These are phyloP conservation scores for Gentiana dahurica DNA, from an alignment of 257 asterid species.

Conservation along the genomic window DNA sequence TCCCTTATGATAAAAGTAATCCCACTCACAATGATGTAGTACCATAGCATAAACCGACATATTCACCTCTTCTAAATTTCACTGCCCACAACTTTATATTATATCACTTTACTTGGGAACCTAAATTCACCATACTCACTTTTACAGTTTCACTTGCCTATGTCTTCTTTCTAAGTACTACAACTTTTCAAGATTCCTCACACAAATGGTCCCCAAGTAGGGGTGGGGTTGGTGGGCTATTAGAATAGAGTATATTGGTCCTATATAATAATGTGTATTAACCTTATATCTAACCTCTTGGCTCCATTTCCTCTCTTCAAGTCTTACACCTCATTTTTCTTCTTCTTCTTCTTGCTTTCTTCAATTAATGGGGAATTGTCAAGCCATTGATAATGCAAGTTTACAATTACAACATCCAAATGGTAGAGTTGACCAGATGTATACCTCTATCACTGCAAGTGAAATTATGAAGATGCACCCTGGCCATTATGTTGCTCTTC, in stretches of 20 bases:
- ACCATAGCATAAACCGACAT: no score
- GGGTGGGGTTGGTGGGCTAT: neutral
- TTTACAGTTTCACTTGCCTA: no score
- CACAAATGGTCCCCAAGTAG: no score
- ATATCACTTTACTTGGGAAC: no score
- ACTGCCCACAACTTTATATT: no score
- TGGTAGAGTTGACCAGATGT: constrained; percentile 60
- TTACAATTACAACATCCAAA: constrained; percentile 57
- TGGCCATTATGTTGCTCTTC: constrained; percentile 85
- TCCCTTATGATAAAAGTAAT: no score
- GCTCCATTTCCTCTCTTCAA: neutral
- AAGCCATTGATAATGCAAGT: constrained; percentile 80
- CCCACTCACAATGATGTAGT: no score
- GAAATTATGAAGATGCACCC: constrained; percentile 78
- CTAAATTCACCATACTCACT: no score
- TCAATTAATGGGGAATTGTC: constrained; percentile 78
- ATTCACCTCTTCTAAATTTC: no score
- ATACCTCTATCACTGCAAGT: constrained; percentile 43
- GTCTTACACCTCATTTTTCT: neutral
- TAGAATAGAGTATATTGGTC: neutral
- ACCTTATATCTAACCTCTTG: constrained; percentile 8
- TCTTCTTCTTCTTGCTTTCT: neutral
- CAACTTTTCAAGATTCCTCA: no score
- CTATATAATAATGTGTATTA: constrained; percentile 9
- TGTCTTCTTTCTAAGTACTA: no score